Evolutionary conservation across 2,329 filamentous ascomycete species (phyloP), one percentile per base, ranked within the genome.

Genomic region (Didymella glomerata): DNA sequence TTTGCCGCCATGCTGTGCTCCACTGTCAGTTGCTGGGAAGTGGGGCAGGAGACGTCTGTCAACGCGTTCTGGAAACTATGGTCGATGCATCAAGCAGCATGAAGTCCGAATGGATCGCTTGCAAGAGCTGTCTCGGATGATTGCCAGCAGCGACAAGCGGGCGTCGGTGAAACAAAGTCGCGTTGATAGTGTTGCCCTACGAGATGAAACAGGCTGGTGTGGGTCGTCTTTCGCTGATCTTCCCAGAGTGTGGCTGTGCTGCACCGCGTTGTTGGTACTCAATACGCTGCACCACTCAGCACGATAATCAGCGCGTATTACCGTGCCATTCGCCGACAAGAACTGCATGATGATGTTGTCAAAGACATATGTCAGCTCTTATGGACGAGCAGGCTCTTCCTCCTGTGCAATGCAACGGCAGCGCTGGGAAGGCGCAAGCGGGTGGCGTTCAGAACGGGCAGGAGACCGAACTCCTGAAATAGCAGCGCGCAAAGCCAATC

Each of bases 161-260:
- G 50, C 50, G 34, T 46, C 22, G 50, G 51, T 41, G 42, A 47
- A 38, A 52, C 55, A 38, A 34, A 41, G 30, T 25, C 25, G 46
- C 28, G 40, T 38, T 44, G 46, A 30, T 46, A 30, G 41, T 36
- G 54, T 57, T 57, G 54, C 48, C 48, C 47, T 34, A 40, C 18
- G 49, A 30, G 49, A 58, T 41, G 40, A 44, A 54, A 54, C 46
- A 53, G 41, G 49, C 9, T 13, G 30, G 36, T 22, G 34, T 45
- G 48, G 36, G 24, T 25, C 24, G n/a, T 36, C 9, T 42, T 27
- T 20, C 24, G 4, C 5, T 27, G 46, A 49, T 53, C 49, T 38
- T 16, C 40, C 32, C 32, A 16, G 16, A 18, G 36, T 36, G 50
- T 58, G 49, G 56, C 50, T 40, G 49, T 58, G 55, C 54, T 30